phyloP scores from a whole-genome alignment of 257 asterid species.

The Penstemon davidsonii region DNA sequence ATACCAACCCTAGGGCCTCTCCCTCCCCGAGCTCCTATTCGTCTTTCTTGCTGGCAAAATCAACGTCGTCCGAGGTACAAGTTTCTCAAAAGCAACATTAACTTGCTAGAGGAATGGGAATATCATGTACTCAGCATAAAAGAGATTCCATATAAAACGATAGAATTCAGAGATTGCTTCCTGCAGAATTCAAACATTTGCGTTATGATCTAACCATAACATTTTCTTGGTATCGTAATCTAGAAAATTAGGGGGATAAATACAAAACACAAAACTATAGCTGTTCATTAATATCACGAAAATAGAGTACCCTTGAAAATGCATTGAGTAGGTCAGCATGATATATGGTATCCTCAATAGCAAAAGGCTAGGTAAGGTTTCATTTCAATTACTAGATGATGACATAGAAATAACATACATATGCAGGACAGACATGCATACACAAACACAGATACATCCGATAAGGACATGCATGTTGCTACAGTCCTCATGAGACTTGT shows the following conservation, averaged over 20 bases:
- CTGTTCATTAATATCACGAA: background rate
- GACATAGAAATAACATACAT: background rate
- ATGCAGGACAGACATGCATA: background rate
- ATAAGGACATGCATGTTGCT: constrained; percentile 67
- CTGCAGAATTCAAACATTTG: constrained; percentile 51
- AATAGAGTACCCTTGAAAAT: background rate
- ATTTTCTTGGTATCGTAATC: constrained; percentile 3
- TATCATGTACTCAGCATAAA: constrained; percentile 75
- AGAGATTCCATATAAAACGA: constrained; percentile 92
- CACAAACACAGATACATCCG: background rate
- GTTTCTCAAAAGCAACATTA: constrained; percentile 15
- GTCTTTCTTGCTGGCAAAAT: no score
- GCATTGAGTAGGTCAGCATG: background rate
- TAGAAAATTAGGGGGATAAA: background rate
- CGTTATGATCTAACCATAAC: background rate
- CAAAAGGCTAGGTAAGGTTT: no score
- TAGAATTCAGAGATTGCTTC: constrained; percentile 77
- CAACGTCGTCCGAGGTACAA: background rate
- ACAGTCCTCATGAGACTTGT: constrained; percentile 48
- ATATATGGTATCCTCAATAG: no score
- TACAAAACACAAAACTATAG: no score
- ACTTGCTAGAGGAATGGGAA: constrained; percentile 76
- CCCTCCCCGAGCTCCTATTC: no score
- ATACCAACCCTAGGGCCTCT: no score
- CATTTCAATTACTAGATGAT: no score